Evolutionary conservation across 2,329 filamentous ascomycete species (phyloP).

Genomic region (Trichoderma sp.): DNA sequence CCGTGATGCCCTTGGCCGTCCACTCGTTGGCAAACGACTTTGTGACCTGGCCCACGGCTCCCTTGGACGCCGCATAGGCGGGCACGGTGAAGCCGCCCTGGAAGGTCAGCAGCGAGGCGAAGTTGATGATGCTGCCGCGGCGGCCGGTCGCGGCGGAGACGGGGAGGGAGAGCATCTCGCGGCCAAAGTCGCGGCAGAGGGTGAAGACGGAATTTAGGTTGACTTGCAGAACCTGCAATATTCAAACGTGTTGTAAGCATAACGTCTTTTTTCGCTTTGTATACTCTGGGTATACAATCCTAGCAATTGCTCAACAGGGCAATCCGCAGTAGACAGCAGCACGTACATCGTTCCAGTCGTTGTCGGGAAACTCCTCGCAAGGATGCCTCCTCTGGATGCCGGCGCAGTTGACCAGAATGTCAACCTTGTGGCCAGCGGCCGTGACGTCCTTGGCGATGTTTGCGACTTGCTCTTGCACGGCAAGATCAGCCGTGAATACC

Average conservation of each 20-base stretch:
- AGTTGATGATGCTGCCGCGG: slow-evolving; percentile 76
- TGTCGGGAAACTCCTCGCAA: slow-evolving; percentile 70
- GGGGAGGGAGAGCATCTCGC: slow-evolving; percentile 67
- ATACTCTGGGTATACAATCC: not conserved
- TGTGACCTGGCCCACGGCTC: slow-evolving; percentile 79
- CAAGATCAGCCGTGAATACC: slow-evolving; percentile 70
- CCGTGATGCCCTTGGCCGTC: slow-evolving; percentile 73
- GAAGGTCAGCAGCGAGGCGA: slow-evolving; percentile 77
- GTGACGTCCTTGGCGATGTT: slow-evolving; percentile 59
- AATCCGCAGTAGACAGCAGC: not conserved
- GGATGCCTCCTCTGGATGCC: slow-evolving; percentile 81
- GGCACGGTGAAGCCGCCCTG: slow-evolving; percentile 87
- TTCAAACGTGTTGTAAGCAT: not conserved
- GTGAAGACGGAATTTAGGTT: slow-evolving; percentile 83
- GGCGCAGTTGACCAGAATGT: slow-evolving; percentile 82
- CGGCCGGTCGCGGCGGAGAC: slow-evolving; percentile 50
- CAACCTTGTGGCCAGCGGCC: slow-evolving; percentile 62
- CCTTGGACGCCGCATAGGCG: slow-evolving; percentile 83
- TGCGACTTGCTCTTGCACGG: slow-evolving; percentile 58
- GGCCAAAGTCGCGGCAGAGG: slow-evolving; percentile 72
- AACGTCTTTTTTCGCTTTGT: not conserved
- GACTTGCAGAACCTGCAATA: slow-evolving; percentile 68
- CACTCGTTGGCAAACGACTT: slow-evolving; percentile 87
- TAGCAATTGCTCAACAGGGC: not conserved
- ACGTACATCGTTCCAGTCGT: slow-evolving; percentile 68